Evolutionary conservation across 1,139 yeast species (phyloP), one percentile per base, ranked within the genome.

Genomic region (Protomyces arabidopsidicola): DNA sequence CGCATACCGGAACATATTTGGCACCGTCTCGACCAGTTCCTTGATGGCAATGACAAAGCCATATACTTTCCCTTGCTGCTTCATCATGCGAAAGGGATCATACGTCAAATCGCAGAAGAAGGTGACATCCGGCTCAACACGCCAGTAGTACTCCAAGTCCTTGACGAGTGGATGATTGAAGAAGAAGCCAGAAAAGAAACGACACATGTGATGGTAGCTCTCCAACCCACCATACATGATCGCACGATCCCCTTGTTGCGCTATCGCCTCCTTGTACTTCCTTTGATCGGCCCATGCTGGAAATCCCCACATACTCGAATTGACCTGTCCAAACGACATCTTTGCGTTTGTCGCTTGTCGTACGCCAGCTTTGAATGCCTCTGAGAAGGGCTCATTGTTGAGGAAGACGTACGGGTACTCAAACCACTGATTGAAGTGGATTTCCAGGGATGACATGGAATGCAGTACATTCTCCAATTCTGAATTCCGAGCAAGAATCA

Each of bases 121-220:
- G 68, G 88, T 86, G 53, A 91, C 93, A 68, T 87, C 86, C 1
- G 97, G 97, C 74, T 91, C 97, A 9, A 91, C 90, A 63, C 97
- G 79, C 97, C 97, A 90, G 76, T 90, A 90, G 95, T 96, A 90
- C 67, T 89, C 90, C 67, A 84, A 80, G 65, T 83, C 79, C 64
- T 73, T 78, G 57, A 91, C 84, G 67, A 87, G 73, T 2, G 86
- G 87, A 73, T 76, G 95, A 67, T 84, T 82, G 76, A 83, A 88
- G 72, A 90, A 90, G 67, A 81, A 79, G 52, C 96, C 95, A 0
- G 91, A 82, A 72, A 88, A 87, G 73, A 85, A 88, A 5, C 95
- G 81, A 70, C 86, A 83, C 86, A 83, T 83, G 70, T 81, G 81
- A 69, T 83, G 85, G 72, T 91, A 91, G 6, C 91, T 83, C 58